These are phyloP conservation scores for Noccaea bulbosa DNA, from an alignment of 345 rosid genomes.

Conservation along the genomic window DNA sequence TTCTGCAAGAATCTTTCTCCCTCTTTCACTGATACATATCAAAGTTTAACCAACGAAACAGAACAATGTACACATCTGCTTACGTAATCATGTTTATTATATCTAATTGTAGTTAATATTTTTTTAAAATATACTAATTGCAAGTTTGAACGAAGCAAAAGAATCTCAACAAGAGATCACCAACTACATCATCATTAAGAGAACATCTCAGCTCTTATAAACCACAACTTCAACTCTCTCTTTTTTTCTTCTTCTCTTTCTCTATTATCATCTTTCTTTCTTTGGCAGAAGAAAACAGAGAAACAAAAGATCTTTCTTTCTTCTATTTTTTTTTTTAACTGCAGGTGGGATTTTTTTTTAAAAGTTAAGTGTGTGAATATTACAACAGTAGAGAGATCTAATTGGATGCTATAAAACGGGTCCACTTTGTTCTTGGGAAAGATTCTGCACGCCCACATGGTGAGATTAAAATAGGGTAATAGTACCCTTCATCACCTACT, in stretches of 20 bases:
- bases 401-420: slow-evolving; percentile 41
- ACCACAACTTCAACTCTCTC: slow-evolving; percentile 10
- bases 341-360: slow-evolving; percentile 12
- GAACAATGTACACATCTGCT: slow-evolving; percentile 39
- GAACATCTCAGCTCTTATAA: slow-evolving; percentile 30
- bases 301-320: slow-evolving; percentile 20
- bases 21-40: slow-evolving; percentile 34
- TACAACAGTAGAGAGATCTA: slow-evolving; percentile 40
- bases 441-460: slow-evolving; percentile 51
- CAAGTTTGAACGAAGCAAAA: slow-evolving; percentile 22
- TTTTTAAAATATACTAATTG: not conserved
- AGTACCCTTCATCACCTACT: slow-evolving; percentile 44
- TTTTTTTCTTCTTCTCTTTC: not conserved
- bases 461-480: slow-evolving; percentile 41
- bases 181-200: slow-evolving; percentile 43
- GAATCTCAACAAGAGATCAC: slow-evolving; percentile 43
- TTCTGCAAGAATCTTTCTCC: slow-evolving; percentile 47
- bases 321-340: slow-evolving; percentile 8
- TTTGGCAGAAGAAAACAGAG: slow-evolving; percentile 36
- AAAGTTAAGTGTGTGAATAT: slow-evolving; percentile 9
- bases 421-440: slow-evolving; percentile 51
- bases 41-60: slow-evolving; percentile 38
- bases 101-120: slow-evolving; percentile 20
- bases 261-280: slow-evolving; percentile 10
- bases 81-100: slow-evolving; percentile 41